Evolutionary conservation across 768 basidiomycete species (phyloP).

Genomic region (Favolaschia claudopus): DNA sequence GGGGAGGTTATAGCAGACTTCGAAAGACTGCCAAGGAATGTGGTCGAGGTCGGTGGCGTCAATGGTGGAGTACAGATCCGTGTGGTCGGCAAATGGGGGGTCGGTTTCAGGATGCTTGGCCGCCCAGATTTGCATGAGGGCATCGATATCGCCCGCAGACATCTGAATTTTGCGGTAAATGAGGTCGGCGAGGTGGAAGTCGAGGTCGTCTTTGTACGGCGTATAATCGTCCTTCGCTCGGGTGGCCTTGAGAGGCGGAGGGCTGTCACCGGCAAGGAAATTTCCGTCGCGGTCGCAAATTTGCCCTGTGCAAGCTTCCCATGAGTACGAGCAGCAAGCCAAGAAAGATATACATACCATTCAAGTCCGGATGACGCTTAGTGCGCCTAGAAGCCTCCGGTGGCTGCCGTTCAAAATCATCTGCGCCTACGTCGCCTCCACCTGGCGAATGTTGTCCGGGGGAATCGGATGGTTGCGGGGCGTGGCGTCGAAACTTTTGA

Average conservation of each 20-base stretch:
- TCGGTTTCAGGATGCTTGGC: constrained; percentile 3
- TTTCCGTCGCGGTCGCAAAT: constrained; percentile 5
- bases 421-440: background rate
- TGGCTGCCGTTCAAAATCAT: background rate
- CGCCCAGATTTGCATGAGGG: constrained; percentile 20
- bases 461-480: background rate
- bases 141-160: constrained; percentile 13
- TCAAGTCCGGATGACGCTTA: constrained; percentile 5
- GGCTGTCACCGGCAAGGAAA: background rate
- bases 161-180: constrained; percentile 12
- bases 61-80: constrained; percentile 11
- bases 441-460: background rate
- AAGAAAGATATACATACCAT: background rate
- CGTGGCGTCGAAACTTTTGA: background rate
- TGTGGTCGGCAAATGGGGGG: constrained; percentile 11
- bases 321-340: background rate
- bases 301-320: too few relatives aligned
- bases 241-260: background rate
- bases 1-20: background rate
- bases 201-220: background rate
- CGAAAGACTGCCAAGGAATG: constrained; percentile 11
- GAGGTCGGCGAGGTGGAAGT: constrained; percentile 20
- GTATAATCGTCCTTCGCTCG: background rate
- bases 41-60: constrained; percentile 7
- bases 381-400: background rate